These are phyloP conservation scores for Azolla pinnata DNA, from an alignment of 75 land plant genomes.

Conservation along the genomic window DNA sequence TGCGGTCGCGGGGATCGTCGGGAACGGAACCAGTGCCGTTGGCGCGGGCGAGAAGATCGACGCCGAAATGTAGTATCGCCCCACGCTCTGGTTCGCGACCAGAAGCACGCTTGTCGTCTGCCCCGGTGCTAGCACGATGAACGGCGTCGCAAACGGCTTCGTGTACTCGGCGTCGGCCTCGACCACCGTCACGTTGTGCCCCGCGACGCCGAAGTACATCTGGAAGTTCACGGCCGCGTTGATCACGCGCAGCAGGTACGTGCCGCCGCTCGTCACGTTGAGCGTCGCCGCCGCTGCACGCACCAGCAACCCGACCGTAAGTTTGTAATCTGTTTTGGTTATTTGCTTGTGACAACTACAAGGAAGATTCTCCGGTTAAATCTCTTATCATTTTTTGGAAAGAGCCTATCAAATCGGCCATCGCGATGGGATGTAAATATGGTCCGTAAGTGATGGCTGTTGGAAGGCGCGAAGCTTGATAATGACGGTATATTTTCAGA, in stretches of 20 bases:
- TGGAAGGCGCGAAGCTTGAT: no score
- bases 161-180: constrained; percentile 22
- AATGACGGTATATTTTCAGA: no score
- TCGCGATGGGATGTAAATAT: no score
- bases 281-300: constrained; percentile 11
- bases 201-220: constrained; percentile 16
- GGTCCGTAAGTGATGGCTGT: no score
- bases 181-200: constrained; percentile 23
- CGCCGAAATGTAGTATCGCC: constrained; percentile 45
- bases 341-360: neutral
- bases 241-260: constrained; percentile 17
- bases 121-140: constrained; percentile 18
- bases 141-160: constrained; percentile 9
- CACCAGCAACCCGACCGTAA: neutral
- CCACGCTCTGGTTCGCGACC: constrained; percentile 30
- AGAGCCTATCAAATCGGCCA: no score
- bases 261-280: constrained; percentile 13
- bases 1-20: constrained; percentile 31
- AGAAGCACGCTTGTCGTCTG: constrained; percentile 44
- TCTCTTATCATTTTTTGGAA: no score
- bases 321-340: no score
- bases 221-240: constrained; percentile 19
- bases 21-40: constrained; percentile 12
- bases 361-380: neutral
- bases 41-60: constrained; percentile 13